Percentiles rank a stretch among this genome's conserved stretches.
Evolutionary conservation across 1,284 basidiomycete species (phyloP).

Genomic region (Neotropicomus parvogracilis): DNA sequence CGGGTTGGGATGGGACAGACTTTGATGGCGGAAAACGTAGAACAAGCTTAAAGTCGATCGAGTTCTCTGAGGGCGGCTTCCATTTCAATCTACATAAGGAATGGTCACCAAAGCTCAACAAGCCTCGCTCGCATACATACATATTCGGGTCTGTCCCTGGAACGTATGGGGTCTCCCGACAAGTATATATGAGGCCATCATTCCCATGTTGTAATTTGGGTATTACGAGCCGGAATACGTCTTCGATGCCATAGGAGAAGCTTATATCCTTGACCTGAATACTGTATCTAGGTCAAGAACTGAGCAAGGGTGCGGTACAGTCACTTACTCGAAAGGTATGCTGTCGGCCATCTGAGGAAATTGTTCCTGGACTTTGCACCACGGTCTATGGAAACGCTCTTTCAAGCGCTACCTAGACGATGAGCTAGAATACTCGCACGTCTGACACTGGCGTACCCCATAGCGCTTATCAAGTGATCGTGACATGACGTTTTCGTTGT

Average conservation of each 20-base stretch:
- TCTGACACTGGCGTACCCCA: constrained; percentile 56
- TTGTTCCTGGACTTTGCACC: constrained; percentile 65
- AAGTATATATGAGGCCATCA: constrained; percentile 97
- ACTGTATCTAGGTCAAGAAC: constrained; percentile 39
- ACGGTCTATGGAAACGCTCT: constrained; percentile 82
- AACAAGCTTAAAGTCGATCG: constrained; percentile 94
- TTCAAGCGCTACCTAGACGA: constrained; percentile 62
- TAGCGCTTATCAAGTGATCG: constrained; percentile 84
- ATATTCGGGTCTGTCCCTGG: constrained; percentile 92
- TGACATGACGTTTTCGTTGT: constrained; percentile 84
- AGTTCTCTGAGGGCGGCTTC: constrained; percentile 98
- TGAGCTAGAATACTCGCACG: constrained; percentile 8
- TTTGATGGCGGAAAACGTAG: constrained; percentile 81
- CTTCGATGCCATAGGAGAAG: constrained; percentile 83
- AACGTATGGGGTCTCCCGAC: constrained; percentile 79
- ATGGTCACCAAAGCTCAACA: background rate
- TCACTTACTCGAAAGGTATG: constrained; percentile 82
- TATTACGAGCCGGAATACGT: constrained; percentile 82
- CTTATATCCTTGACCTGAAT: constrained; percentile 87
- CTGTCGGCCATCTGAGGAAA: constrained; percentile 60
- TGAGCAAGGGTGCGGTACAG: constrained; percentile 5
- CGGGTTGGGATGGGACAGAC: constrained; percentile 58
- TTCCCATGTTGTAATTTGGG: constrained; percentile 90
- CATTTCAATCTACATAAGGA: constrained; percentile 79
- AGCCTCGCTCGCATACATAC: constrained; percentile 67